These are phyloP conservation scores for Thelonectria rubi DNA, from an alignment of 2,329 filamentous ascomycete species.

Conservation along the genomic window DNA sequence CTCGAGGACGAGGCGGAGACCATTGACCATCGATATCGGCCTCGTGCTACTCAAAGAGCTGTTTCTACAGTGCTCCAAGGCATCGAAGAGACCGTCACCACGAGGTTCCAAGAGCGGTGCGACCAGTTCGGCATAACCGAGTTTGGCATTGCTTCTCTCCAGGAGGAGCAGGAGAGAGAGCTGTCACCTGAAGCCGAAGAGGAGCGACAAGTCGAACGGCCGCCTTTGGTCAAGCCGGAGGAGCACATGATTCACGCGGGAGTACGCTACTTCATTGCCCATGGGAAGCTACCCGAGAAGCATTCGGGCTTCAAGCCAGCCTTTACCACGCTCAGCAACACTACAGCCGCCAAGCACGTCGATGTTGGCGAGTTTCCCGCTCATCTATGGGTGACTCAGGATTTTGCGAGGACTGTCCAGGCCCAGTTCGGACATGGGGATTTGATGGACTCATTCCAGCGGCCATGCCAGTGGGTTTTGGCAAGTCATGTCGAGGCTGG, in stretches of 20 bases:
- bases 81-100: not conserved
- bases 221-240: not conserved
- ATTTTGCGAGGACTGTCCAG: slow-evolving; percentile 32
- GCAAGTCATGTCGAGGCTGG: not conserved
- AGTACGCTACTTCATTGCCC: slow-evolving; percentile 50
- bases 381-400: slow-evolving; percentile 28
- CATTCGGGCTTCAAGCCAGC: slow-evolving; percentile 17
- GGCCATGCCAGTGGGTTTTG: slow-evolving; percentile 40
- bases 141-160: slow-evolving; percentile 45
- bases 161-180: slow-evolving; percentile 55
- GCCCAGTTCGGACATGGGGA: not conserved
- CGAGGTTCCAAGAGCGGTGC: not conserved
- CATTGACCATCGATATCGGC: slow-evolving; percentile 62
- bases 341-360: slow-evolving; percentile 29
- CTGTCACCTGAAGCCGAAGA: not conserved
- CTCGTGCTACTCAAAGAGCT: slow-evolving; percentile 25
- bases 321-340: slow-evolving; percentile 26
- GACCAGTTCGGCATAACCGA: slow-evolving; percentile 24
- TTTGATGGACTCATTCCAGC: slow-evolving; percentile 36
- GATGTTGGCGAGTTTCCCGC: slow-evolving; percentile 23
- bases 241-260: slow-evolving; percentile 48
- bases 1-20: slow-evolving; percentile 64
- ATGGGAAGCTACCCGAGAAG: slow-evolving; percentile 12
- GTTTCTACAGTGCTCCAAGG: slow-evolving; percentile 4
- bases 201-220: not conserved